Base-by-base conservation (phyloP, 148 eudicot genomes). In the Heliamphora exappendiculata region DNA sequence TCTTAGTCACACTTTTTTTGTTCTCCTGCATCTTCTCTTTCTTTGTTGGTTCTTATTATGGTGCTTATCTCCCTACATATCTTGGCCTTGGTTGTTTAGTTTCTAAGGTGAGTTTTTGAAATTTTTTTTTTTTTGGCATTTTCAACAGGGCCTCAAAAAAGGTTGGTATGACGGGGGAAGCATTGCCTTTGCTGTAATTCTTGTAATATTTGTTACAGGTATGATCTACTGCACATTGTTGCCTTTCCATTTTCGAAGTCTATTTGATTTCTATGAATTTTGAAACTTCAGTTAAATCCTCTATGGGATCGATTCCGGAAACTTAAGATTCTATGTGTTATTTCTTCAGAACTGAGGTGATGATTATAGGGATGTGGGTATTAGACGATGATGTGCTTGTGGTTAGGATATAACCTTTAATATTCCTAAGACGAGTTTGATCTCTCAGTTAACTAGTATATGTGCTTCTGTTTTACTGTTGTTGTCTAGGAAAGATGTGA, bases 101-200 rank as follows among this genome's bases (percentile, higher is more conserved):
- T 49, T 47, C 50, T 65, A 9, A 34, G 8, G 58, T 9, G 12
- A 60, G 55, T 2, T 41, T 76, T 24, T 73, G 36, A n/a, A n/a
- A n/a, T n/a, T n/a, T 62, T 6, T 71, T n/a, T 59, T 9, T 31
- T 79, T 36, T 67, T 69, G 13, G 24, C 22, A 17, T 74, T 75
- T 50, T 47, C 42, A 47, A n/a, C 76, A 94, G 98, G 97, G 98
- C 70, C 65, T 87, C 13, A 19, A 80, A 80, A 89, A 91, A 79
- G 97, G 98, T 76, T 94, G 98, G 98, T 88, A 89, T 77, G 98
- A 94, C 81, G 97, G 98, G n/a, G 97, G 95, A 82, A 91, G 98
- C 85, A 94, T 94, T 71, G 78, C 87, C n/a, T 87, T 94, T 76
- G 98, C 98, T 57, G 98, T 94, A 75, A 75, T 91, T 78, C 93